These are phyloP conservation scores for Verticillium longisporum DNA, from an alignment of 2,329 filamentous ascomycete genomes.

Conservation along the genomic window DNA sequence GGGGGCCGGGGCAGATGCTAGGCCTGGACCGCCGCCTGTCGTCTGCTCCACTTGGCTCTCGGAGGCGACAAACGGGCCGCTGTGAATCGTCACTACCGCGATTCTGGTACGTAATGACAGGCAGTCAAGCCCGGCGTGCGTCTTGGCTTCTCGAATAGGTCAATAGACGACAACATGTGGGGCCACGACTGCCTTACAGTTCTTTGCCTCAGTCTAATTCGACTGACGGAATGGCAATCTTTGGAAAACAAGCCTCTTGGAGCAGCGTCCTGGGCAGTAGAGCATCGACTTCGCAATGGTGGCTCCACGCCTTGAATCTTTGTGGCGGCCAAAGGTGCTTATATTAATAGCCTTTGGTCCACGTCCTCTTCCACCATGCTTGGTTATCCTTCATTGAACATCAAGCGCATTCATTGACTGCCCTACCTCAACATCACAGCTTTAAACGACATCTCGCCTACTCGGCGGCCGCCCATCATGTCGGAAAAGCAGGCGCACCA, in stretches of 20 bases:
- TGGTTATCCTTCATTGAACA: neutral
- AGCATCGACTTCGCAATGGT: neutral
- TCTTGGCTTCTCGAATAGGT: constrained; percentile 1
- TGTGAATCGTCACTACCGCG: neutral
- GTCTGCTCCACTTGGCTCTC: neutral
- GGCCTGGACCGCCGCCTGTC: neutral
- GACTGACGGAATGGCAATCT: neutral
- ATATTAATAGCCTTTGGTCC: neutral
- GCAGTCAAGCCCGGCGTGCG: neutral
- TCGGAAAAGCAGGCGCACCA: neutral
- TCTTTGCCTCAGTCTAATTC: neutral
- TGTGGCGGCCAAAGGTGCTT: neutral
- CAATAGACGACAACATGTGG: neutral
- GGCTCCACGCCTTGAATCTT: neutral
- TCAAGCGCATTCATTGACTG: neutral
- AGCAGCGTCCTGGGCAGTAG: neutral
- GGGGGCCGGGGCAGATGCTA: neutral
- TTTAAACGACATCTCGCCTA: neutral
- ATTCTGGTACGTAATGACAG: neutral
- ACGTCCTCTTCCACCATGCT: neutral
- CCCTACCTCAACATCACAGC: neutral
- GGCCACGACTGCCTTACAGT: neutral
- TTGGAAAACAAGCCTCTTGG: neutral
- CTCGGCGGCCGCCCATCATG: neutral
- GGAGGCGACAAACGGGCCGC: neutral